Conservation (phyloP, 129 eudicot species). For the Apium graveolens region DNA sequence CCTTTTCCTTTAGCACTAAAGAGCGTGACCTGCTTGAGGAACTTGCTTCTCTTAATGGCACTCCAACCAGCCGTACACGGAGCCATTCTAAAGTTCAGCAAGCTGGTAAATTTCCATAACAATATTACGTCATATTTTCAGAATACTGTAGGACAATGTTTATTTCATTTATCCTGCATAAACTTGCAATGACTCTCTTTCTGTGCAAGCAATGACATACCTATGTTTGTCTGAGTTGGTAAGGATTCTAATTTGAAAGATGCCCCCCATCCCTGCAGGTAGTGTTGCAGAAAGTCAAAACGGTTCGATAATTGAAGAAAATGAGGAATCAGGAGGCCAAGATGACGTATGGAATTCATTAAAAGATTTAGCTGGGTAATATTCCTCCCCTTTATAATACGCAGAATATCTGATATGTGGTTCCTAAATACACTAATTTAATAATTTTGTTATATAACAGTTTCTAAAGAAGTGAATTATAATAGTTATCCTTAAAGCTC, state of each 20-base stretch:
- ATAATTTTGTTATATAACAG: not conserved
- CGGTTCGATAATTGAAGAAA: constrained; percentile 32
- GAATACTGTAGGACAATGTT: not conserved
- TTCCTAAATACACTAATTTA: not conserved
- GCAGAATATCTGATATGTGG: not conserved
- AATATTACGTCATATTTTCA: not conserved
- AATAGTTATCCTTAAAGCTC: not conserved
- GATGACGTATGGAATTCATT: constrained; percentile 60
- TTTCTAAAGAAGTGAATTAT: not conserved
- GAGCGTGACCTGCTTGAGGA: constrained; percentile 92
- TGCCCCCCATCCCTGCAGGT: constrained; percentile 23
- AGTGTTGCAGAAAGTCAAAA: constrained; percentile 33
- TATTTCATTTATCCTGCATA: not conserved
- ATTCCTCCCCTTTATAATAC: constrained; percentile 5
- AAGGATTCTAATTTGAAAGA: not conserved
- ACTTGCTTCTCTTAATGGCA: constrained; percentile 57
- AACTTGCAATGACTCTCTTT: not conserved
- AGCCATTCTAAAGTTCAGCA: constrained; percentile 52
- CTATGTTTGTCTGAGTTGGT: not conserved
- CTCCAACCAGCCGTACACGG: constrained; percentile 41
- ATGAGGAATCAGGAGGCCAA: constrained; percentile 47
- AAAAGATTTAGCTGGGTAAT: constrained; percentile 75
- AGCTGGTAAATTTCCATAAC: constrained; percentile 32
- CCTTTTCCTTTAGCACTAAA: constrained; percentile 33
- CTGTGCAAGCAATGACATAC: not conserved